These are phyloP conservation scores for Sclerospora graminicola DNA, from an alignment of 352 stramenopile species.

Conservation along the genomic window DNA sequence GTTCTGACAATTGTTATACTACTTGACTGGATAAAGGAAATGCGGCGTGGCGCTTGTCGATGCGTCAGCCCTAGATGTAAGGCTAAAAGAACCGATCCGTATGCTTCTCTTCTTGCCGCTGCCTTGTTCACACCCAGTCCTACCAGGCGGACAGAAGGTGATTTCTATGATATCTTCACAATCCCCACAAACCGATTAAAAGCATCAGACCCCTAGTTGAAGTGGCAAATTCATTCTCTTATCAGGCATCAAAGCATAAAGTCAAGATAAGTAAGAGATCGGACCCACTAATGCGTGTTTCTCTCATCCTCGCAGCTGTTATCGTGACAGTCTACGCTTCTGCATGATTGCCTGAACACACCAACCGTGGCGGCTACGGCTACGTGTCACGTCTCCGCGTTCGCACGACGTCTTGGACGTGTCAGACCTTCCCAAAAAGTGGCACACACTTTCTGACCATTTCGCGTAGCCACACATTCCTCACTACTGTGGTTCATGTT, in stretches of 20 bases:
- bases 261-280: conserved; percentile 1
- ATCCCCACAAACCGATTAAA: too few relatives aligned
- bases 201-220: too few relatives aligned
- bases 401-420: conserved; percentile 61
- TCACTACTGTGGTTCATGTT: conserved; percentile 86
- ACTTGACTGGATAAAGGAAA: too few relatives aligned
- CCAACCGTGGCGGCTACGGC: conserved; percentile 26
- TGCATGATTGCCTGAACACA: conserved; percentile 1
- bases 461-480: conserved; percentile 80
- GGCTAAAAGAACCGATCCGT: conserved; percentile 24
- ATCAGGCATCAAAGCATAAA: neutral
- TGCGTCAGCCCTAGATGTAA: conserved; percentile 60
- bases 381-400: conserved; percentile 58
- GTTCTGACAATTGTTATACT: too few relatives aligned
- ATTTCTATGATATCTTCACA: too few relatives aligned
- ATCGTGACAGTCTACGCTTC: neutral
- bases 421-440: conserved; percentile 82
- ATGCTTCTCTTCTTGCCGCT: conserved; percentile 19
- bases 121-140: too few relatives aligned
- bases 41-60: too few relatives aligned
- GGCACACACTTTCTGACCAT: conserved; percentile 75
- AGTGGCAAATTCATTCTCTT: too few relatives aligned
- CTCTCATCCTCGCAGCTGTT: conserved; percentile 6
- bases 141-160: too few relatives aligned
- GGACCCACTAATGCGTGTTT: conserved; percentile 4